Base-by-base conservation (phyloP, 1,139 yeast genomes). In the Petasospora fabianii region DNA sequence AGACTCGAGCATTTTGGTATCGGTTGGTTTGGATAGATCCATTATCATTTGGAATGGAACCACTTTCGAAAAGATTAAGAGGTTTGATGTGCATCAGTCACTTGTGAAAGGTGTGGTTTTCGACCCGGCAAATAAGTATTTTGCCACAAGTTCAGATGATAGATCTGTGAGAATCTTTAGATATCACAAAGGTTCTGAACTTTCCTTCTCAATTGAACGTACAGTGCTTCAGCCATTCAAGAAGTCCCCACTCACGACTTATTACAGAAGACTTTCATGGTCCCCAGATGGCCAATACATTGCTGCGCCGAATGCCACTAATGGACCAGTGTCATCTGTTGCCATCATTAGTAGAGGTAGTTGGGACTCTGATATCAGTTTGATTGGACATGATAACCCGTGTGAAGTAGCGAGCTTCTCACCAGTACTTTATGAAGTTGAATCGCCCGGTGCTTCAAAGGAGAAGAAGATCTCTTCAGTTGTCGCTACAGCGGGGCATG, bases 281-380 rank as follows among this genome's bases (percentile, higher is more conserved):
- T 86, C 97, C 0, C 98, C 98, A 0, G 97, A 92, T 62, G 98
- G 98, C 2, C 94, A 86, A 58, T 92, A 85, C 55, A 84, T 92
- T 37, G 97, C 97, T 0, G 96, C 86, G 0, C 96, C 98, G 0
- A 94, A 92, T 61, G 97, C 98, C 2, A 87, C 95, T 9, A 92
- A 94, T 60, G 97, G 97, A 0, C 97, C 97, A 0, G 94, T 92
- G 1, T 79, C 96, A 1, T 81, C 96, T 0, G 92, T 88, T 6
- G 92, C 90, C 0, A 77, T 92, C 26, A 80, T 92, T 21, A 84
- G 84, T 50, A 72, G 98, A 62, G 98, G 97, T 20, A 82, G 75
- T 38, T 94, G 99, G 99, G 90, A 83, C 34, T 73, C 88, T 10
- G 95, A 86, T 46, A 73, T 90, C 35, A 82, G 94, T 41, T 71